Conservation (phyloP, 208 protist species). For the Wallacemonas sp. region DNA sequence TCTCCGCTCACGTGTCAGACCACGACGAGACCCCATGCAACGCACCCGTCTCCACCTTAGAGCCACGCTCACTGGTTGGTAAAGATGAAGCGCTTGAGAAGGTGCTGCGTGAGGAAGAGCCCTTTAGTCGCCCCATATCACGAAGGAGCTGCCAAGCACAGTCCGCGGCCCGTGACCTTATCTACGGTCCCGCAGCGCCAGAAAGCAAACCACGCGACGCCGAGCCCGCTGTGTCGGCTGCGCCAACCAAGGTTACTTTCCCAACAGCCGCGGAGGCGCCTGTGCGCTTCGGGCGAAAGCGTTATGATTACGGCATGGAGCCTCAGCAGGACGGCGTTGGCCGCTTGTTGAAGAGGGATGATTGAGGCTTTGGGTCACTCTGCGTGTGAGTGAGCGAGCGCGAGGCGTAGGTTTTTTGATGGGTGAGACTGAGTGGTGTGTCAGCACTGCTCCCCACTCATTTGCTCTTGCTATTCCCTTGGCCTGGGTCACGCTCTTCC, state of each 20-base stretch:
- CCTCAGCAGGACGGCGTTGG: slow-evolving; percentile 28
- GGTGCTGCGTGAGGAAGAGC: slow-evolving; percentile 56
- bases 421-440: too few species aligned
- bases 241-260: neutral
- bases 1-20: slow-evolving; percentile 7
- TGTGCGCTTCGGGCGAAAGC: slow-evolving; percentile 43
- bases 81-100: slow-evolving; percentile 56
- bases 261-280: slow-evolving; percentile 7
- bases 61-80: slow-evolving; percentile 16
- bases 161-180: slow-evolving; percentile 64
- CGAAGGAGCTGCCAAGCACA: slow-evolving; percentile 51
- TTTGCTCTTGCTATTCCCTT: neutral
- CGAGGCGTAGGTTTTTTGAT: too few species aligned
- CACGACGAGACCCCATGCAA: neutral
- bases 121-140: slow-evolving; percentile 58
- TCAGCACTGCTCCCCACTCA: too few species aligned
- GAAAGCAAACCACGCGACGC: neutral
- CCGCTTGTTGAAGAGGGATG: slow-evolving; percentile 18
- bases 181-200: slow-evolving; percentile 34
- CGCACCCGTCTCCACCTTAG: neutral
- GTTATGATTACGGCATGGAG: slow-evolving; percentile 24
- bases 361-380: too few species aligned
- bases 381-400: too few species aligned
- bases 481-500: neutral
- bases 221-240: neutral